Percentiles rank a stretch among this genome's conserved stretches.
Conservation (phyloP, 306 rosid species). For the Crataegus laevigata region DNA sequence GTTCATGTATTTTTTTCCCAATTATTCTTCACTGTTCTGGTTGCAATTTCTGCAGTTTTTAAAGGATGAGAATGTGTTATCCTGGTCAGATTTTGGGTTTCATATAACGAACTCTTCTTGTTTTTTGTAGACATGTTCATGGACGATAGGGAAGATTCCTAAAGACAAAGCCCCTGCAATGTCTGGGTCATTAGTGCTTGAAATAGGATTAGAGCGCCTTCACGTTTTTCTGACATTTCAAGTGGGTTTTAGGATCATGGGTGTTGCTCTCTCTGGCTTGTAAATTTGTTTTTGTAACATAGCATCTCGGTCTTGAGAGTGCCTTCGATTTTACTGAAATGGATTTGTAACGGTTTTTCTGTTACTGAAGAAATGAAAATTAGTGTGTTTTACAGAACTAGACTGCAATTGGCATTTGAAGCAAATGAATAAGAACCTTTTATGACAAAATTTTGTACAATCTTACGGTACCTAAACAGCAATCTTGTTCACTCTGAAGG, state of each 20-base stretch:
- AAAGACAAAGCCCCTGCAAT: conserved; percentile 84
- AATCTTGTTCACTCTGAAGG: conserved; percentile 78
- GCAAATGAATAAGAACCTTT: neutral
- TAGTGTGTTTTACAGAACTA: neutral
- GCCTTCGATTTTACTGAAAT: neutral
- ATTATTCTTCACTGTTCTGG: neutral
- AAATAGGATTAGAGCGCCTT: conserved; percentile 69
- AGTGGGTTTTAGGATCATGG: conserved; percentile 76
- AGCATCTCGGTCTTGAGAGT: neutral
- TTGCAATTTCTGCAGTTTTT: neutral
- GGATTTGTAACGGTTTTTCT: neutral
- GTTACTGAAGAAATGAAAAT: neutral
- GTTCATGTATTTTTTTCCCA: neutral
- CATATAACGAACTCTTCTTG: neutral
- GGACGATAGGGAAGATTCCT: conserved; percentile 86
- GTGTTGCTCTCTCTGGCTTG: conserved; percentile 75
- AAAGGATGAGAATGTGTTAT: neutral
- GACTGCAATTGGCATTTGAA: neutral
- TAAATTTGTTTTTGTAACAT: neutral
- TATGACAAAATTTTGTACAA: neutral
- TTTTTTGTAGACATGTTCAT: conserved; percentile 66
- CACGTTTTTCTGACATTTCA: conserved; percentile 79
- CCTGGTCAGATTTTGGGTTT: conserved; percentile 2
- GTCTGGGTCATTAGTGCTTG: conserved; percentile 82
- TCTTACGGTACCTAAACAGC: conserved; percentile 4